Evolutionary conservation across 1,284 basidiomycete species (phyloP), one percentile per base, ranked within the genome.

Genomic region (Wolfiporia cocos): DNA sequence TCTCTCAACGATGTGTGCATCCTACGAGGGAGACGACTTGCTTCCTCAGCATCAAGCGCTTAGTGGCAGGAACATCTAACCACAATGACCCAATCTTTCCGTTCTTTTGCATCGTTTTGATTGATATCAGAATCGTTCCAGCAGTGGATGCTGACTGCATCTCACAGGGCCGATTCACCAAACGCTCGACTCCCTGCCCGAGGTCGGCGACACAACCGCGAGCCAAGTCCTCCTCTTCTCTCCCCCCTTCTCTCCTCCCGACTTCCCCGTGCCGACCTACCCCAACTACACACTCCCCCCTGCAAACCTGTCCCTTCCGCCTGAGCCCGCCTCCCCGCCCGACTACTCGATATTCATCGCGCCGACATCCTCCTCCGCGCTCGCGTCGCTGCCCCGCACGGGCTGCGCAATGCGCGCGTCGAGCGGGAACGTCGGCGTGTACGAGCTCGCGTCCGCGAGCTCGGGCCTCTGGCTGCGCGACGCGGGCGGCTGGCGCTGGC

Each of bases 251-350:
- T 61, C 66, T 15, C 52, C 59, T 4, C 51, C 55, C 11, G 52
- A 41, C 22, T 32, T 58, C 2, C 40, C 50, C 1, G 57, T 68
- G 38, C 85, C 85, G 0, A 63, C 64, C 10, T 93, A 78, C 55
- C 90, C 90, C 6, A 91, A 92, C 55, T 93, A 90, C 59, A 86
- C 84, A 1, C 73, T 93, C 0, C 80, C 84, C 1, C 50, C 66
- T 1, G 76, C 81, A 0, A 77, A 81, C 50, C 54, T 74, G 11
- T 63, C 74, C 0, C 52, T 68, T n/a, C 73, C 76, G 0, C 38
- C 63, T 1, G 56, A 59, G 1, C 54, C 71, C 0, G 55, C 66
- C 3, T 51, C 59, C 4, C 47, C 66, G 0, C 66, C 69, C 1
- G 77, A 83, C 52, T 69, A 71, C 45, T 75, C 78, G 2, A 62